Evolutionary conservation across 2,329 filamentous ascomycete genomes (phyloP), one percentile per base, ranked within the genome.

Genomic region (Coniochaeta prunicola): DNA sequence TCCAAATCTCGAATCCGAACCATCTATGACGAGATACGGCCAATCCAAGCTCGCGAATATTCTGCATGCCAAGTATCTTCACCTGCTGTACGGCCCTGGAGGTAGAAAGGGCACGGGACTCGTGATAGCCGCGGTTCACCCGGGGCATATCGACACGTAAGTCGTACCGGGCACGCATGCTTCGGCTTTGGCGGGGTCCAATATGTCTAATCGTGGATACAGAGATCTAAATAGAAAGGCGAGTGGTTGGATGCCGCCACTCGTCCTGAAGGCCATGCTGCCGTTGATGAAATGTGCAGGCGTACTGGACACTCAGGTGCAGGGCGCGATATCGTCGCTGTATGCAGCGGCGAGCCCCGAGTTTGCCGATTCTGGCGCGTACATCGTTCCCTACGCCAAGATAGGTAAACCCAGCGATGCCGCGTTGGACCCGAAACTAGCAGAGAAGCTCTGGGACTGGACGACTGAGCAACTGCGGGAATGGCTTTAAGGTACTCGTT

Each of bases 321-420:
- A 62, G 31, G 66, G 66, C 4, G 66, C 65, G 1, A 59, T 58
- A 57, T 66, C 64, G 36, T 67, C 65, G 2, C 60, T 67, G 8
- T 66, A 63, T 54, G 60, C 60, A 3, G 56, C 63, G 21, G 65
- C 65, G 3, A 64, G 64, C 48, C 45, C 59, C 7, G 57, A 61
- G 8, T 66, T 67, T 9, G 34, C 21, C 5, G 59, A 63, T 9
- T 65, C 62, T 3, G 66, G 66, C 9, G 60, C 60, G 4, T 67
- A 67, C 19, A 57, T 66, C 6, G 34, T 36, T 36, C 34, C 34
- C 15, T 64, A 65, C 48, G 65, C 66, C 4, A 64, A 62, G 31
- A 59, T 66, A n/a, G 64, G 66, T 13, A 65, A 33, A 36, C 33
- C 60, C 4, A 60, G 60, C 34, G 28, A 24, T 2, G 13, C 34